Evolutionary conservation across 2,329 filamentous ascomycete species (phyloP), one percentile per base, ranked within the genome.

Genomic region (Hymenoscyphus salicellus): DNA sequence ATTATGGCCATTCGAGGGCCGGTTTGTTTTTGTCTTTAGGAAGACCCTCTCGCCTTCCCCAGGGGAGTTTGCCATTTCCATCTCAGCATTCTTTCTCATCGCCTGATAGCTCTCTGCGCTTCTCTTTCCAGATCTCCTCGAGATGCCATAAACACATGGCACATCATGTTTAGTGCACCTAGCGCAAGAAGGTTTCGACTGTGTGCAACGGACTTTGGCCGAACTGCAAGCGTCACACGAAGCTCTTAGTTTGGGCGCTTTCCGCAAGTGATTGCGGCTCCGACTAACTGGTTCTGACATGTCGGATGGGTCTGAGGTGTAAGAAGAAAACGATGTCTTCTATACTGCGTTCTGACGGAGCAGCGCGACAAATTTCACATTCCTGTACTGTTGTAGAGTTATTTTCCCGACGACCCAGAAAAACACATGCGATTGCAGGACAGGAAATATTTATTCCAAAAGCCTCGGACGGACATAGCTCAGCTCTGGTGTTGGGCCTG

Each of bases 221-320:
- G 58, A 60, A 43, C 62, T 63, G 57, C 62, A 63, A 43, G 62
- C 62, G 46, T 63, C 62, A 55, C 62, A 63, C 26, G 62, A 63
- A 33, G 62, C 62, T 56, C 62, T 55, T 16, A 63, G 62, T 28
- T 63, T 63, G 6, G 62, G 62, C 6, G 62, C 62, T 33, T 63
- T 63, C 16, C 62, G 62, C 20, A 49, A n/a, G 30, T 41, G 41
- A 11, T 36, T 60, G 57, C 62, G 62, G 57, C 43, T 60, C 55
- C 62, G 57, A 56, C 43, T 55, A 28, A 32, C 30, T 43, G 57
- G 32, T 55, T 63, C 62, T 8, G 62, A 55, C 62, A 63, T 63
- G 43, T 33, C 46, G 46, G 58, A 23, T 43, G 43, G 46, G 38
- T 57, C 30, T 57, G n/a, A 41, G 38, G 33, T 41, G 52, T 20